Base-by-base conservation (phyloP, 257 asterid genomes). In the Capsicum rhomboideum region DNA sequence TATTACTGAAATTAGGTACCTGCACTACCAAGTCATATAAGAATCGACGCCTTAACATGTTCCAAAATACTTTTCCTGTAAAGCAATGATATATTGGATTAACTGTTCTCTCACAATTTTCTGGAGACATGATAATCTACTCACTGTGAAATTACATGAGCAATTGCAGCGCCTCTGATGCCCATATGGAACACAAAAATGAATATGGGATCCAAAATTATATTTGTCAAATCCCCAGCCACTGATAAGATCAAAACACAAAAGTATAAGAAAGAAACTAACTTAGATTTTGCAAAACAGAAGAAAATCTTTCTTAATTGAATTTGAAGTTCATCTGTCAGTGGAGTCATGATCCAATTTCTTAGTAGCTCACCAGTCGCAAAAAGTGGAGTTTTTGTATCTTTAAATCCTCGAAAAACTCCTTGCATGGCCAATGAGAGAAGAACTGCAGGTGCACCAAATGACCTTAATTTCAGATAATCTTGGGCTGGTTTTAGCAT, bases 111-210 rank as follows among this genome's bases (percentile, higher is more conserved):
- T 75, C 63, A 50, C 81, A 75, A 49, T 1, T 23, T 44, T 26
- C 0, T 17, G 44, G 10, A 75, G 81, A 75, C 26, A 49, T 50
- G 44, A 75, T 23, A 8, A 29, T 26, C 78, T 53, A 88, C 97
- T 91, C 88, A 92, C 97, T 92, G 97, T 31, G 97, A 93, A 46
- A 94, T 87, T 86, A 94, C 93, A 80, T 92, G 98, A n/a, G 98
- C 87, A 64, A 86, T 89, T 69, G 97, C 98, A 0, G 97, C 98
- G 7, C 98, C 98, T 79, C 88, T 85, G 28, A 92, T 91, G 0
- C 94, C 97, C 90, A 92, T 49, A 87, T 82, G 87, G 89, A 90
- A 86, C 3, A 81, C 86, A 56, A 92, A 91, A n/a, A 94, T 91
- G 78, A 94, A 87, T 82, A 94, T 89, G 4, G 94, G 94, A 86